Evolutionary conservation across 768 basidiomycete genomes (phyloP), one percentile per base, ranked within the genome.

Genomic region (Punctularia strigosozonata): DNA sequence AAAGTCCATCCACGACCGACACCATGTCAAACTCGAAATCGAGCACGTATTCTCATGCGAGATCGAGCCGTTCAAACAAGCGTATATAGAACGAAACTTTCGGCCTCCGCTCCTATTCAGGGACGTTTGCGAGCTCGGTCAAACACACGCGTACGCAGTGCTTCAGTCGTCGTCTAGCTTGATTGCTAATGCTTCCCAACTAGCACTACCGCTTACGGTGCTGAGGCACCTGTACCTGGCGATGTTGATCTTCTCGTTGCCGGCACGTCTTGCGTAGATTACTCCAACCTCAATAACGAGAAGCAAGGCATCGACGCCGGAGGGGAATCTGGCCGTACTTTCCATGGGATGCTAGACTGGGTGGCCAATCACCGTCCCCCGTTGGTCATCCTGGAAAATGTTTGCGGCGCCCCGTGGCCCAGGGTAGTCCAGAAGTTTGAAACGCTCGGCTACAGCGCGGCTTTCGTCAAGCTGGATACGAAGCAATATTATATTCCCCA

Each of bases 31-130:
- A 2, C 60, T 95, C 40, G 71, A 80, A 19, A 66, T 89, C 37
- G 84, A 92, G 56, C 91, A 95, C 58, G 87, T 92, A 31, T 94
- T 95, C 61, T 94, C 90, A 1, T 95, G 90, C 59, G 90, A 95
- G 61, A 94, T 95, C 40, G 91, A 91, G 53, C 90, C 91, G 3
- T 94, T 90, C 69, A 92, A 95, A 60, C 91, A 92, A 54, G 92
- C 91, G 0, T 95, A 97, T 53, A 97, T 97, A 45, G 92, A 97
- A 54, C 73, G 92, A 23, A 97, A 97, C 57, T 97, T 97, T 54
- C 75, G 81, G 28, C 92, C 92, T 18, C 90, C 91, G 10, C 59
- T 94, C 20, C 66, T 97, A 24, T 97, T 95, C 58, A 77, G 92
- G 35, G 92, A 97, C 54, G 91, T 97, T 14, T 89, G 85, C 41